These are phyloP conservation scores for Scleroderma bovista DNA, from an alignment of 768 basidiomycete genomes.

Conservation along the genomic window DNA sequence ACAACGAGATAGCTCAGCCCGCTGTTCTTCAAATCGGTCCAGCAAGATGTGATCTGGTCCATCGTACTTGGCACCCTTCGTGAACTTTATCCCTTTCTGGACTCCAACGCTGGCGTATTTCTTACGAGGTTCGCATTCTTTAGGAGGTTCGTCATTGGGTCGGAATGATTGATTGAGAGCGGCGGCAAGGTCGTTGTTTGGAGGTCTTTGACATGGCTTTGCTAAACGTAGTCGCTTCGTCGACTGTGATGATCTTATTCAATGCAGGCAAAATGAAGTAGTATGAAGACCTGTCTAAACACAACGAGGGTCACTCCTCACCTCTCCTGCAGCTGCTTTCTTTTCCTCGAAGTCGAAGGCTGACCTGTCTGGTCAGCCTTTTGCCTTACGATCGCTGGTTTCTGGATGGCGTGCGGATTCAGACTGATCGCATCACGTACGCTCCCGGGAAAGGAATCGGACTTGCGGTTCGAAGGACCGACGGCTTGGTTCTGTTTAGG, in stretches of 20 bases:
- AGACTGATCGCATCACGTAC: too few species aligned
- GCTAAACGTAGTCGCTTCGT: slow-evolving; percentile 1
- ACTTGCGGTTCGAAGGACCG: not conserved
- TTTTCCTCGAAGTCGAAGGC: slow-evolving; percentile 9
- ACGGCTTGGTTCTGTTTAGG: not conserved
- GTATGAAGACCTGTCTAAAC: not conserved
- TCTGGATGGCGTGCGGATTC: not conserved
- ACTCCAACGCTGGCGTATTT: slow-evolving; percentile 18
- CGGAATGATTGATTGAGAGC: slow-evolving; percentile 26
- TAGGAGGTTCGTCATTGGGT: slow-evolving; percentile 15
- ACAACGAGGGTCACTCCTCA: slow-evolving; percentile 11
- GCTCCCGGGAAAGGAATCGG: not conserved
- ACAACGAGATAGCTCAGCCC: slow-evolving; percentile 2
- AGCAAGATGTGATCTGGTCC: slow-evolving; percentile 15
- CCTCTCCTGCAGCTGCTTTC: slow-evolving; percentile 15
- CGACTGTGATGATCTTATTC: slow-evolving; percentile 12
- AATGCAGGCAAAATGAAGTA: not conserved
- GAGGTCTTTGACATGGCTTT: not conserved
- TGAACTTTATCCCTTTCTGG: slow-evolving; percentile 19
- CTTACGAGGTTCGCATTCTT: too few species aligned
- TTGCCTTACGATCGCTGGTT: not conserved
- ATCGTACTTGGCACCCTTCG: slow-evolving; percentile 10
- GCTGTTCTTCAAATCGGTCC: slow-evolving; percentile 11
- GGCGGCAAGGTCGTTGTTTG: slow-evolving; percentile 13
- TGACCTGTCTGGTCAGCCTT: not conserved